Evolutionary conservation across 352 stramenopile species (phyloP).

Genomic region (Globisporangium paroecandrum): DNA sequence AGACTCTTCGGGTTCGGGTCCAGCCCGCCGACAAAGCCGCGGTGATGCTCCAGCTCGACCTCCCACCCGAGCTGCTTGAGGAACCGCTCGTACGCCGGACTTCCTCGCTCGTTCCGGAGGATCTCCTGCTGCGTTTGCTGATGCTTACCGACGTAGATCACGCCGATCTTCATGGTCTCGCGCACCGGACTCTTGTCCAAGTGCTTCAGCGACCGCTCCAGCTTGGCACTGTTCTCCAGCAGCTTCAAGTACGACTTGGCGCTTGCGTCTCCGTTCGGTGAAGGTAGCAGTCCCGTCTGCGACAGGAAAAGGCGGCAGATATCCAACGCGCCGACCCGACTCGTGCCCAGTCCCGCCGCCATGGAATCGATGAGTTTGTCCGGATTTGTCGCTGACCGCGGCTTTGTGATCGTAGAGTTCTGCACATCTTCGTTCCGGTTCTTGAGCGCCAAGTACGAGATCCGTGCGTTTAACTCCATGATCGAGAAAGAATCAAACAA

Average conservation of each 20-base stretch:
- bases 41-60: conserved; percentile 60
- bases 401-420: conserved; percentile 39
- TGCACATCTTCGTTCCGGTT: conserved; percentile 43
- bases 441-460: conserved; percentile 53
- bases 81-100: conserved; percentile 62
- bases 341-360: conserved; percentile 29
- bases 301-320: conserved; percentile 83
- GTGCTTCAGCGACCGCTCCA: conserved; percentile 79
- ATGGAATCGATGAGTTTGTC: conserved; percentile 34
- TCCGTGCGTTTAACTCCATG: conserved; percentile 82
- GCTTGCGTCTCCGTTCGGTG: conserved; percentile 52
- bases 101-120: conserved; percentile 71
- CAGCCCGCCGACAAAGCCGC: conserved; percentile 71
- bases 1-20: conserved; percentile 81
- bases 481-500: conserved; percentile 86
- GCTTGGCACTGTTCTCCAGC: conserved; percentile 67
- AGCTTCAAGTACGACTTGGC: conserved; percentile 60
- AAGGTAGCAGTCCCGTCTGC: conserved; percentile 63
- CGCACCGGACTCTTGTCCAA: conserved; percentile 82
- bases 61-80: conserved; percentile 77
- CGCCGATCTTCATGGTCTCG: conserved; percentile 89
- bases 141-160: conserved; percentile 79
- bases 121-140: conserved; percentile 81
- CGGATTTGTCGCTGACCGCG: conserved; percentile 21
- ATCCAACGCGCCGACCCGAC: conserved; percentile 62